Evolutionary conservation across 306 rosid genomes (phyloP), one percentile per base, ranked within the genome.

Genomic region (Psophocarpus tetragonolobus): DNA sequence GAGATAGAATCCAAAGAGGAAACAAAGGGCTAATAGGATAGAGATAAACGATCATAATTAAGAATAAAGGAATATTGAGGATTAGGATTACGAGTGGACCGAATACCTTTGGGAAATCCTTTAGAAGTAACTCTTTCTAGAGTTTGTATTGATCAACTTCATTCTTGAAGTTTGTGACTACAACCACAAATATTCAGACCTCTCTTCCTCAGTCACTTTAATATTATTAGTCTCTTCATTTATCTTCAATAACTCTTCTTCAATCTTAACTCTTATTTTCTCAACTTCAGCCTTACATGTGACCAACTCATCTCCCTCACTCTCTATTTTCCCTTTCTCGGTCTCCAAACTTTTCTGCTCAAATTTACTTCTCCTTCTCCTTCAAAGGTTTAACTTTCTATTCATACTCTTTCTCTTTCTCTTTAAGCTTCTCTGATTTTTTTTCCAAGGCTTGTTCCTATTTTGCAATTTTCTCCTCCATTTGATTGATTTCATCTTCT

Each of bases 401-500:
- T 73, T 95, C 99, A 82, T 85, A 79, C 66, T 91, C 93, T 66
- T 82, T 90, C 87, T 95, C 99, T 90, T 92, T 95, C 85, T 92
- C 97, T 89, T 89, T 87, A 62, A 92, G 84, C 81, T 95, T 95
- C 73, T 92, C 99, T 47, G 78, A 76, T 86, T 81, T 92, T 87
- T 89, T 95, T 78, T 85, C 99, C 82, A 95, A 70, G 20, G 94
- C 96, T 76, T 88, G 93, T 81, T 95, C 99, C 72, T 90, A 86
- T 71, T 92, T 95, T 8, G 85, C 87, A 74, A 95, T 66, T 79
- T 95, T 95, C 83, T 91, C 96, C 84, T 88, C 96, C 89, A 82
- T 72, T 88, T 95, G 99, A 69, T 29, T 92, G 75, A 92, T 81
- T 84, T 92, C 97, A 77, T 82, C 88, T 86, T 92, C 99, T 85